Base-by-base conservation (phyloP, 331 rosid genomes). In the Prunus yedoensis region DNA sequence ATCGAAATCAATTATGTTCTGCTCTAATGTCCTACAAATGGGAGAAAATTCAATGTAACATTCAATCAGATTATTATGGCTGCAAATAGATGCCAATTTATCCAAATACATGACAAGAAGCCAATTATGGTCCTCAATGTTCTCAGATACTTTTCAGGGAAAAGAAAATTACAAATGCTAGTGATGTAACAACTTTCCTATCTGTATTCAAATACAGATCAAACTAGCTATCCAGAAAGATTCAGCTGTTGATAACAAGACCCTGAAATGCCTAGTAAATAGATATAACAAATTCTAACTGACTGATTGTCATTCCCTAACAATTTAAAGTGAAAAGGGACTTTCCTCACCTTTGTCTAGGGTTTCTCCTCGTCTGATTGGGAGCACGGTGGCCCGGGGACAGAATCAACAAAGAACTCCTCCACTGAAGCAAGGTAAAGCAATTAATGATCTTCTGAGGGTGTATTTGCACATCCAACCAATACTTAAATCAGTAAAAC, bases 381-480 rank as follows among this genome's bases (percentile, higher is more conserved):
- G 54, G 90, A 86, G 83, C 89, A 80, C 28, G 89, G 90, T 10
- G 90, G 97, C 32, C 90, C 99, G 0, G 92, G 89, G 17, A 85
- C 89, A 45, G 99, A 88, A 81, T 92, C 94, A 59, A 86, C 99
- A 80, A 95, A 92, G 94, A 91, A 95, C 86, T 95, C 99, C 85
- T 92, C 99, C 86, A 93, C 97, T 86, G 97, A 78, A 83, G 89
- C 60, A 2, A 82, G 67, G 80, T 12, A 50, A 62, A 77, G 71
- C 58, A 47, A 30, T 72, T 59, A 30, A 66, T 72, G 47, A 76
- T 71, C 54, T 51, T 68, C 70, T 7, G 50, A 3, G 38, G 49
- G 66, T 17, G 32, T 41, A 35, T 71, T 51, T 72, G 61, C 27
- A 28, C 66, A 47, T 53, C 62, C 3, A 30, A 28, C 58, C 74